Percentiles rank a stretch among this genome's conserved stretches.
Evolutionary conservation across 257 asterid genomes (phyloP).

Genomic region (Petrea volubilis): DNA sequence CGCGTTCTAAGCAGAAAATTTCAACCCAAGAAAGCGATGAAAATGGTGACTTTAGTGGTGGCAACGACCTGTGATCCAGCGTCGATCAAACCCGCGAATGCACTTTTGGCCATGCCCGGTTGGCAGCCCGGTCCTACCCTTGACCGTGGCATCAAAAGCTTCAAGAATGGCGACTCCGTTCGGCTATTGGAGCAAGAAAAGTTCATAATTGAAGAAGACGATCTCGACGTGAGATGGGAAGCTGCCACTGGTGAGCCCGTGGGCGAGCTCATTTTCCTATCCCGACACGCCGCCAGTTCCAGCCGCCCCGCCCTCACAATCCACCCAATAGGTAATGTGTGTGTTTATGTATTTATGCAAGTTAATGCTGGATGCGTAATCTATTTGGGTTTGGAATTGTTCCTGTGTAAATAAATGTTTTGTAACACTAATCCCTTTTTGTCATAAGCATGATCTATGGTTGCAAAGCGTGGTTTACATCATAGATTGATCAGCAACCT

Average conservation of each 20-base stretch:
- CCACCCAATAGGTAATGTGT: slow-evolving; percentile 70
- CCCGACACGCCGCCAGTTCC: slow-evolving; percentile 82
- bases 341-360: background rate
- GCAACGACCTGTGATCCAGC: slow-evolving; percentile 89
- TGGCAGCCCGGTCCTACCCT: slow-evolving; percentile 67
- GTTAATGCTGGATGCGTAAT: slow-evolving; percentile 1
- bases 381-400: background rate
- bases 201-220: slow-evolving; percentile 66
- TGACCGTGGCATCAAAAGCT: slow-evolving; percentile 61
- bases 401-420: background rate
- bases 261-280: slow-evolving; percentile 72
- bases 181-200: slow-evolving; percentile 73
- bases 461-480: background rate
- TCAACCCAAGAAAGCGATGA: background rate
- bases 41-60: slow-evolving; percentile 82
- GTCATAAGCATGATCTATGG: background rate
- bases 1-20: background rate
- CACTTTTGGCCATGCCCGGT: slow-evolving; percentile 73
- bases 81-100: slow-evolving; percentile 78
- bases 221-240: slow-evolving; percentile 86
- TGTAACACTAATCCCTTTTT: background rate
- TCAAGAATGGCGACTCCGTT: slow-evolving; percentile 49
- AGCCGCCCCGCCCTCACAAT: slow-evolving; percentile 82
- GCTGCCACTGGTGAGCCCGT: slow-evolving; percentile 67
- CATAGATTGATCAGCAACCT: background rate